Evolutionary conservation across 441 rosid species (phyloP), one percentile per base, ranked within the genome.

Genomic region (Eruca vesicaria): DNA sequence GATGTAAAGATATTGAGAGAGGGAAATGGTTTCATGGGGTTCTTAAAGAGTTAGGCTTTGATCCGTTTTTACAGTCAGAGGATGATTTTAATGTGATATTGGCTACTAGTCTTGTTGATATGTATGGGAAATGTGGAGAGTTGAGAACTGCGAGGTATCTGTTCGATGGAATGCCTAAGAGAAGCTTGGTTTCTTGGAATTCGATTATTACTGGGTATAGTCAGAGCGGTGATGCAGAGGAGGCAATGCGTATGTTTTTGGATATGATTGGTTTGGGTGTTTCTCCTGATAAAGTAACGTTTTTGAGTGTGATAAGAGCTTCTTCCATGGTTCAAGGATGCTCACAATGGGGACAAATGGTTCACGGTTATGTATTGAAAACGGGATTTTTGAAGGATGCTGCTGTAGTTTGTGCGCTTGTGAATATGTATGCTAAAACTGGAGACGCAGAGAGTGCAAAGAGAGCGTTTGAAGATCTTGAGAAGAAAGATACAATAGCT

Each of bases 61-160:
- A 82, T 75, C 82, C 82, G 2, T 81, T 0, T 69, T 5, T 0
- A 7, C 60, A 29, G 36, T 65, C 82, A 4, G 66, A 3, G 32
- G 15, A 1, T 35, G 66, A 5, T 8, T 70, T 56, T 19, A 82
- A 76, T 61, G 76, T 79, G 79, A 79, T 82, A 1, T 67, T 82
- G 16, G 85, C 81, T 23, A 82, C 82, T 18, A 77, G 82, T 61
- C 23, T 82, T 3, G 6, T 79, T 9, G 77, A 73, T 35, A 79
- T 82, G 82, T 79, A 82, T 61, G 82, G 74, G 1, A 82, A 76
- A 82, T 82, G 82, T 1, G 82, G 85, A 19, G 78, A 78, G 2
- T 4, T 79, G 29, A 73, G 43, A 62, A 73, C 68, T 1, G 85
- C 85, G 1, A 69, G 82, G 66, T 15, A 69, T 5, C 70, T 82